Evolutionary conservation across 192 early-diverging fungal species (phyloP), one percentile per base, ranked within the genome.

Genomic region (Podila clonocystis): DNA sequence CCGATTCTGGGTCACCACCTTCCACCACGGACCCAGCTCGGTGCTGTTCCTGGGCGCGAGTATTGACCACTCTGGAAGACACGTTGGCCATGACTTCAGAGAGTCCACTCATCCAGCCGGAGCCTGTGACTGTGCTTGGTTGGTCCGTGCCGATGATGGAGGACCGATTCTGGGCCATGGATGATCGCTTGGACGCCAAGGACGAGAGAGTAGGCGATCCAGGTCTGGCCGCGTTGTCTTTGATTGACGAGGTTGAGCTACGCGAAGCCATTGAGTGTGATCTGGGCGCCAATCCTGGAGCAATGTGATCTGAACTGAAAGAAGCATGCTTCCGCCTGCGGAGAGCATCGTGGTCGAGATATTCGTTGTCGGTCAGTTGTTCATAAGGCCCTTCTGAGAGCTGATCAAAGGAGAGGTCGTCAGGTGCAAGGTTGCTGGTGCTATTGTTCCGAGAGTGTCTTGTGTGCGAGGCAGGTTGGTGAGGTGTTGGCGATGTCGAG

Each of bases 261-360:
- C 61, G 49, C 4, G 76, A 68, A 3, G 59, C 65, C 17, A 72
- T 62, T 1, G 76, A 79, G 13, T 34, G 65, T 2, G 57, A 19
- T 22, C 26, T 49, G 8, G 68, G 58, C 4, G 57, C 45, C n/a
- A 30, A 60, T 9, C 26, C 24, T 15, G 65, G 49, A 0, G 45
- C 9, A 22, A 24, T 19, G 17, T 65, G 50, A 2, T 66, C 63
- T 3, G 61, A 13, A 33, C 30, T 72, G 70, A 63, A 68, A 28
- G 76, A 72, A 29, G 76, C 12, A 11, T 49, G 41, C 45, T 64
- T 72, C 70, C 76, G 76, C 76, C 76, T 67, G 70, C 76, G 76
- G 69, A 79, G 70, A 48, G 36, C 34, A 4, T 62, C 68, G 29
- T 62, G 12, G 12, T 62, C 28, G 17, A 50, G 30, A 49, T 41